Conservation (phyloP, 163 green algal species). For the Coccomyxa subellipsoidea region DNA sequence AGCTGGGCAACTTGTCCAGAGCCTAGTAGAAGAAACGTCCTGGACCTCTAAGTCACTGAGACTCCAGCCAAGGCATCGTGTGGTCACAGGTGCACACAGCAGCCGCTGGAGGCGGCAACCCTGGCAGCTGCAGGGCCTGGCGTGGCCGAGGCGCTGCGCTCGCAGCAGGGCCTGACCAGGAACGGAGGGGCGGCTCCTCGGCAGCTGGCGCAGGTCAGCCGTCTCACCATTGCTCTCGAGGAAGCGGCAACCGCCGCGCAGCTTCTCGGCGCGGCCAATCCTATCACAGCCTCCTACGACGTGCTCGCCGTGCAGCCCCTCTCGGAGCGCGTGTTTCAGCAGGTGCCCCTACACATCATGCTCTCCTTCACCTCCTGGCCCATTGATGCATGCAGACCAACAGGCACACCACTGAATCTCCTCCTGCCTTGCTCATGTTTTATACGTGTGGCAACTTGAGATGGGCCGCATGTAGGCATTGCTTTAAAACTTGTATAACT, state of each 20-base stretch:
- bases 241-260: conserved; percentile 33
- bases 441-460: too few relatives aligned
- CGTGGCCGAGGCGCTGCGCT: conserved; percentile 22
- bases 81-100: background rate
- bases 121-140: conserved; percentile 21
- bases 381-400: too few relatives aligned
- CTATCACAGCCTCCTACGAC: conserved; percentile 36
- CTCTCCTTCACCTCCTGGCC: background rate
- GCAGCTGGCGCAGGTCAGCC: conserved; percentile 28
- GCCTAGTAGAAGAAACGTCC: too few relatives aligned
- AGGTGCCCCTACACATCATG: conserved; percentile 15
- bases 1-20: too few relatives aligned
- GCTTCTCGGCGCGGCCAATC: conserved; percentile 15
- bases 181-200: background rate
- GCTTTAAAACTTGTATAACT: too few relatives aligned
- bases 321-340: conserved; percentile 41
- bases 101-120: background rate
- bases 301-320: conserved; percentile 45
- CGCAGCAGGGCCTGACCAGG: conserved; percentile 13
- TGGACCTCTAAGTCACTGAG: too few relatives aligned
- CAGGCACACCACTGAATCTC: too few relatives aligned
- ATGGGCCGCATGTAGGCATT: too few relatives aligned
- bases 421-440: too few relatives aligned
- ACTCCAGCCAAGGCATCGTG: background rate
- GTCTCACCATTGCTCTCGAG: conserved; percentile 36